Evolutionary conservation across 2,329 filamentous ascomycete species (phyloP).

Genomic region (Phialophora chinensis): DNA sequence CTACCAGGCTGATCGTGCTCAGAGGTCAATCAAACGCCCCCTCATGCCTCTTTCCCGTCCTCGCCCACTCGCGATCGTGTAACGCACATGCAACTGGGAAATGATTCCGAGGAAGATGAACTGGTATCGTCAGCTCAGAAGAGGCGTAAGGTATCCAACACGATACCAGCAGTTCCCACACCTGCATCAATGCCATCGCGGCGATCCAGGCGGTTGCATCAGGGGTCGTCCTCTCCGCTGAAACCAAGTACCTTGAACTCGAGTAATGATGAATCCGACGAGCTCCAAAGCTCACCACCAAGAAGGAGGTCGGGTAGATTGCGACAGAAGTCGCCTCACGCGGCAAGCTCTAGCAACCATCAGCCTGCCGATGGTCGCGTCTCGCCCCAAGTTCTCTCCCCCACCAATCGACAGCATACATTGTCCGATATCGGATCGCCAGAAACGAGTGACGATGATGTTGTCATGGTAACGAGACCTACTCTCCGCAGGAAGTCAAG

Average conservation of each 20-base stretch:
- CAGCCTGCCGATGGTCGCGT: neutral
- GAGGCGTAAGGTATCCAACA: conserved; percentile 25
- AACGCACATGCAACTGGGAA: neutral
- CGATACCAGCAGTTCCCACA: neutral
- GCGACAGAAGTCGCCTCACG: neutral
- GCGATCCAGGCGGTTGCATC: conserved; percentile 24
- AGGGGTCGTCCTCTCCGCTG: conserved; percentile 12
- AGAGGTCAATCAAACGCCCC: conserved; percentile 1
- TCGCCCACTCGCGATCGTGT: conserved; percentile 16
- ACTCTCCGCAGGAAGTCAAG: conserved; percentile 29
- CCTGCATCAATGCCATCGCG: conserved; percentile 4
- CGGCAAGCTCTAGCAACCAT: conserved; percentile 1
- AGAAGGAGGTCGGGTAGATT: conserved; percentile 25
- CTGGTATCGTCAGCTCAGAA: conserved; percentile 33
- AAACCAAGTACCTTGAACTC: neutral
- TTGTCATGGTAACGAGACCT: conserved; percentile 33
- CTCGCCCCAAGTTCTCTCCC: neutral
- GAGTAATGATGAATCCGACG: neutral
- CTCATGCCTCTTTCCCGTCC: conserved; percentile 11
- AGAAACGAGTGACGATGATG: conserved; percentile 43
- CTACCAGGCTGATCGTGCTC: neutral
- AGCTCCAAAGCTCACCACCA: conserved; percentile 5
- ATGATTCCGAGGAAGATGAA: conserved; percentile 35
- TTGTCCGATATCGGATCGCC: conserved; percentile 38
- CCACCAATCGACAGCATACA: conserved; percentile 5